Conservation (phyloP, 768 basidiomycete species). For the Podaxis mareebaensis region DNA sequence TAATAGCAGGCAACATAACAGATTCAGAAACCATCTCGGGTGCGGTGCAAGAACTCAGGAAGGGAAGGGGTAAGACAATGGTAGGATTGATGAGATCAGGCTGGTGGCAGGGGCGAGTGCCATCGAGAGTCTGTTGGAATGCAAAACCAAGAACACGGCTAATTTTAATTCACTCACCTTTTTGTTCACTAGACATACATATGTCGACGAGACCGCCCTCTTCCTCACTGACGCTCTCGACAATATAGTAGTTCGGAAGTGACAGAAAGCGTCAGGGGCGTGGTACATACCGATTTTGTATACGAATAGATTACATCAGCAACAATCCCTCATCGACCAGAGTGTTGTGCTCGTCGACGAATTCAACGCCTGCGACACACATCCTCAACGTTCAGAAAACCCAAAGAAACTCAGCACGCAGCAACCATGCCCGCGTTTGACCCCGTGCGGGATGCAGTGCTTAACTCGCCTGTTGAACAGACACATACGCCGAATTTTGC, state of each 20-base stretch:
- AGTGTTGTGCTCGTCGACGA: conserved; percentile 20
- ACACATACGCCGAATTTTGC: conserved; percentile 31
- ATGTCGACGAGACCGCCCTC: not conserved
- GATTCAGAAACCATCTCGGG: not conserved
- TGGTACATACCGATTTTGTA: not conserved
- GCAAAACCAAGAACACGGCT: not conserved
- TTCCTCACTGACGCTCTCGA: not conserved
- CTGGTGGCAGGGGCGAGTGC: not conserved
- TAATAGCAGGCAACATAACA: not conserved
- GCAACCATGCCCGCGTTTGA: conserved; percentile 73
- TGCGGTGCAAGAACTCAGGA: not conserved
- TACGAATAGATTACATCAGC: conserved; percentile 27
- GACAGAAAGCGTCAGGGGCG: not conserved
- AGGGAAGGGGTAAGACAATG: not conserved
- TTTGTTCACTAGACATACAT: not conserved
- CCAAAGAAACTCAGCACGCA: not conserved
- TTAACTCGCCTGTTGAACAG: conserved; percentile 68
- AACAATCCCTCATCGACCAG: conserved; percentile 14
- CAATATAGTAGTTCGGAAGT: not conserved
- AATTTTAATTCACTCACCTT: not conserved
- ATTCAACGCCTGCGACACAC: not conserved
- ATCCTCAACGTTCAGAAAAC: not conserved
- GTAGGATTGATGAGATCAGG: conserved; percentile 4
- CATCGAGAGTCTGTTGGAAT: not conserved
- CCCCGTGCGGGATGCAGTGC: conserved; percentile 85